Base-by-base conservation (phyloP, 805 yeast genomes). In the Yarrowia bubula region DNA sequence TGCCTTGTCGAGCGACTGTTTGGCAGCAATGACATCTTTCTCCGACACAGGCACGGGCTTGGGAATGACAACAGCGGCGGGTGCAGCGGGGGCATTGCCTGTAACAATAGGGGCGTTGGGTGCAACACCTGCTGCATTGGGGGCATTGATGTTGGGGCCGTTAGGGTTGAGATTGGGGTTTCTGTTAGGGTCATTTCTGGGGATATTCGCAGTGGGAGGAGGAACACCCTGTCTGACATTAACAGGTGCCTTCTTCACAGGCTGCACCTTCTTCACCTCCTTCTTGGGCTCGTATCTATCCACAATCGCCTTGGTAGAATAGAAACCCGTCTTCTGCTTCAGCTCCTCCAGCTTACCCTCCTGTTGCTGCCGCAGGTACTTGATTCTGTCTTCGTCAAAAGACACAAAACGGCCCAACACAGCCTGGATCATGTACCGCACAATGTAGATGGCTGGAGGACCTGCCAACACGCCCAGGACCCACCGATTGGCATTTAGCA, bases 271-370 rank as follows among this genome's bases (percentile, higher is more conserved):
- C 43, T 51, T 51, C 14, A n/a, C 70, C 55, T 79, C 76, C 70
- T 78, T 71, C 71, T 83, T 86, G 57, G 78, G 81, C 14, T 88
- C 90, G 69, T 83, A 92, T 70, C 92, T 80, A 61, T 81, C 83
- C 48, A 92, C 76, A 51, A 92, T 79, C n/a, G 88, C 85, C 74
- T 85, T 86, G 0, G 97, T 89, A 13, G 86, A 81, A 70, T 88
- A 83, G 74, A 85, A 93, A 69, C 89, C 88, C 14, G 96, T 89
- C 71, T 84, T 80, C 65, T 82, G 79, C 75, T 89, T 89, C 75
- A 89, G 78, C 67, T 86, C 89, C 22, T 86, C 88, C 57, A 89
- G 80, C 72, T 86, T 85, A 31, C 75, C 75, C 65, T 78, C 76
- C 67, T 86, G 90, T 53, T 78, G 74, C 28, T 77, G 78, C 65